Percentiles rank a stretch among this genome's conserved stretches.
Evolutionary conservation across 2,329 filamentous ascomycete species (phyloP).

Genomic region (Pseudogymnoascus sp.): DNA sequence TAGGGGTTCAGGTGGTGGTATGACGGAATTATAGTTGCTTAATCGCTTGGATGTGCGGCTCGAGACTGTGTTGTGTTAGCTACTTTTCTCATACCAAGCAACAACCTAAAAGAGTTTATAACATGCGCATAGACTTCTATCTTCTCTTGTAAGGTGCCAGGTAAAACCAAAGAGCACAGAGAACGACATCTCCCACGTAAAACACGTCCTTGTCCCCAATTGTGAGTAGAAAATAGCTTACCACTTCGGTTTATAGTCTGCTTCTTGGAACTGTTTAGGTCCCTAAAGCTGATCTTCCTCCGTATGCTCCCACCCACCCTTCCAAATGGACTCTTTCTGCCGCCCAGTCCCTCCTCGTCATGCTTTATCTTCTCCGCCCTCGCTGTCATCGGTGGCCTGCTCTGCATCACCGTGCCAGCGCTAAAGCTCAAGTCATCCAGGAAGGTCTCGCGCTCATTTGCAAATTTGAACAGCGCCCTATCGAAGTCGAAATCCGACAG

Average conservation of each 20-base stretch:
- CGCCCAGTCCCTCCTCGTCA: slow-evolving; percentile 49
- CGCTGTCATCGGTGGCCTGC: slow-evolving; percentile 63
- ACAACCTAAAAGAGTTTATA: neutral
- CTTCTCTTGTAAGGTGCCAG: neutral
- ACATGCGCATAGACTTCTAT: neutral
- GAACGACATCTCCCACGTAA: neutral
- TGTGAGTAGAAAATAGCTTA: slow-evolving; percentile 36
- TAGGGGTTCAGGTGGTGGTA: slow-evolving; percentile 84
- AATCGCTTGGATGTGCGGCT: slow-evolving; percentile 77
- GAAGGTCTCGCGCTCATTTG: slow-evolving; percentile 88
- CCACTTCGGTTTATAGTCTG: slow-evolving; percentile 69
- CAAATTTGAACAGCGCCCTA: slow-evolving; percentile 85
- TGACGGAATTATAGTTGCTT: slow-evolving; percentile 97
- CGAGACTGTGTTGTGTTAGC: slow-evolving; percentile 42
- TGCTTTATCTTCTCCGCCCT: slow-evolving; percentile 73
- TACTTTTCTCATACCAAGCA: neutral
- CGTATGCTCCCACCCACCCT: slow-evolving; percentile 73
- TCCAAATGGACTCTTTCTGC: slow-evolving; percentile 36
- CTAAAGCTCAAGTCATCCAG: slow-evolving; percentile 85
- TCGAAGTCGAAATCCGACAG: slow-evolving; percentile 82
- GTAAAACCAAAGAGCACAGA: neutral
- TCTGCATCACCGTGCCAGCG: slow-evolving; percentile 64
- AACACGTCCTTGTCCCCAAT: neutral
- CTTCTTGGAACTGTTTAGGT: slow-evolving; percentile 91
- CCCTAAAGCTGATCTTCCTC: slow-evolving; percentile 82